A percentile compares a stretch with the other conserved stretches of the same genome.
These are phyloP conservation scores for Colletotrichum graminicola DNA, from an alignment of 2,329 filamentous ascomycete species.

Conservation along the genomic window DNA sequence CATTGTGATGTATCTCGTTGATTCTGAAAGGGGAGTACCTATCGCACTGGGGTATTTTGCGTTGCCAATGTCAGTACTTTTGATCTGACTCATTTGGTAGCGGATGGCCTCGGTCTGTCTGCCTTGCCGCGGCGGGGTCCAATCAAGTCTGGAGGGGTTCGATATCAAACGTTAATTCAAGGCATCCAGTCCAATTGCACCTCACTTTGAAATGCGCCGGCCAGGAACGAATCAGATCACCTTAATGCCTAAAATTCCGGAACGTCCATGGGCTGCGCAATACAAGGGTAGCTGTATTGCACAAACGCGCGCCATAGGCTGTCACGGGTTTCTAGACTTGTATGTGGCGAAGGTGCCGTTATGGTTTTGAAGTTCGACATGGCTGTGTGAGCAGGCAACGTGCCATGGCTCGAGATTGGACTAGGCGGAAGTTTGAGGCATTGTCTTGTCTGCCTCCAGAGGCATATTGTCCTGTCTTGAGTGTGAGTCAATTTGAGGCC, in stretches of 20 bases:
- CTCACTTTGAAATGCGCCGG: not conserved
- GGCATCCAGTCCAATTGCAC: constrained; percentile 4
- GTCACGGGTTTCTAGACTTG: not conserved
- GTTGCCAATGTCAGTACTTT: not conserved
- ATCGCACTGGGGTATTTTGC: not conserved
- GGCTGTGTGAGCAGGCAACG: not conserved
- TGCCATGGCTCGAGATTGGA: not conserved
- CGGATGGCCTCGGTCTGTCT: constrained; percentile 14
- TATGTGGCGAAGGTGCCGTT: not conserved
- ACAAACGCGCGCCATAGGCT: not conserved
- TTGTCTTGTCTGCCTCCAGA: constrained; percentile 21
- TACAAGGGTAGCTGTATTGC: not conserved
- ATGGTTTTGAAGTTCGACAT: not conserved
- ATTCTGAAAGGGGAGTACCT: not conserved
- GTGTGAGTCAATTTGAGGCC: constrained; percentile 6
- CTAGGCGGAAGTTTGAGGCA: not conserved
- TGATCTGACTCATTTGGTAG: constrained; percentile 11
- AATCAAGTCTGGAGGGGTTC: constrained; percentile 2
- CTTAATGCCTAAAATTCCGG: not conserved
- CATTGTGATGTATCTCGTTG: not conserved
- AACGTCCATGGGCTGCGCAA: not conserved
- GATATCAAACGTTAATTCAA: constrained; percentile 1
- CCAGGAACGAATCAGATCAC: constrained; percentile 6
- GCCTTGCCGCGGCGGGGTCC: constrained; percentile 12
- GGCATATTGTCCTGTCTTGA: constrained; percentile 9